These are phyloP conservation scores for Arabidopsis arenosa DNA, from an alignment of 345 rosid species.

Conservation along the genomic window DNA sequence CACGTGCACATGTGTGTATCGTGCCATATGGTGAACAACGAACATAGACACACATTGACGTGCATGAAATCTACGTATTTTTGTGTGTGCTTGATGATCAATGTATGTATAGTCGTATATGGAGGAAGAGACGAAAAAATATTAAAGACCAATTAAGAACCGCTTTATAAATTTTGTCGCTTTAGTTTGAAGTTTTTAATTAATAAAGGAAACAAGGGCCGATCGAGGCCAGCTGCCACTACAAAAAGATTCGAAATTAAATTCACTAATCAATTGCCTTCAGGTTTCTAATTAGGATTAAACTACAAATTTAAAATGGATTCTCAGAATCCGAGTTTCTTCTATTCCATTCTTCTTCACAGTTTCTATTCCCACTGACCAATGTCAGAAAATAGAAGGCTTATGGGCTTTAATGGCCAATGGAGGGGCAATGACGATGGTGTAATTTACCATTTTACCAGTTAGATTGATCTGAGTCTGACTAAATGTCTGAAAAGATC, in stretches of 20 bases:
- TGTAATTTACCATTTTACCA: conserved; percentile 9
- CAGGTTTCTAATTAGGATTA: conserved; percentile 46
- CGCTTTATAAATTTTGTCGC: conserved; percentile 35
- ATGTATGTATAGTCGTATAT: conserved; percentile 15
- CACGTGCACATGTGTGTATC: conserved; percentile 12
- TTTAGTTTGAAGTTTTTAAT: conserved; percentile 40
- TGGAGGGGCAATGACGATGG: not conserved
- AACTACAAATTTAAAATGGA: conserved; percentile 28
- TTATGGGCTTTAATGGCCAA: conserved; percentile 31
- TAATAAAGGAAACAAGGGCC: conserved; percentile 29
- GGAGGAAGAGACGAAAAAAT: conserved; percentile 14
- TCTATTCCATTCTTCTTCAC: conserved; percentile 90
- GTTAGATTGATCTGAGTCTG: conserved; percentile 2
- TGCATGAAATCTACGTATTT: conserved; percentile 17
- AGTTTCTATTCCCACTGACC: conserved; percentile 93
- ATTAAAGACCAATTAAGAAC: conserved; percentile 33
- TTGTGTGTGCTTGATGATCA: conserved; percentile 8
- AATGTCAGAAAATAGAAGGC: conserved; percentile 53
- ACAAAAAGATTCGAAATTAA: conserved; percentile 48
- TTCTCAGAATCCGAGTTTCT: conserved; percentile 75
- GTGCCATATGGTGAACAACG: conserved; percentile 25
- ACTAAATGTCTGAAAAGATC: not conserved
- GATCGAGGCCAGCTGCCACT: conserved; percentile 59
- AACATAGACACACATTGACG: conserved; percentile 29
- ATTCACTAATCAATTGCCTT: conserved; percentile 39